A percentile compares a stretch with the other conserved stretches of the same genome.
These are phyloP conservation scores for Hemisphaericaspora xylofermentans DNA, from an alignment of 1,139 yeast genomes.

Conservation along the genomic window DNA sequence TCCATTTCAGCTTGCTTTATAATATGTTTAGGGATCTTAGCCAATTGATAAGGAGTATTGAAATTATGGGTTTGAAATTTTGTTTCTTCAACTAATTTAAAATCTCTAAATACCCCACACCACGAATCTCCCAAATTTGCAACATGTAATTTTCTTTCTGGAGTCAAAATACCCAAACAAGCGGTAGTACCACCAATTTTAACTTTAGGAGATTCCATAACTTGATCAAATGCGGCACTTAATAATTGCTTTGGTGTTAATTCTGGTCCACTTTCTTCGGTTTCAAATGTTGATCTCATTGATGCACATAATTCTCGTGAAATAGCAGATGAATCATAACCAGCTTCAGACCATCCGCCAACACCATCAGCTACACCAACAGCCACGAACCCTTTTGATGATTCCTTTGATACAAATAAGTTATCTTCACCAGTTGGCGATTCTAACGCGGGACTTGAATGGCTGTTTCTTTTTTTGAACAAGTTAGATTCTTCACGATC, in stretches of 20 bases:
- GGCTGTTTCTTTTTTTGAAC: slow-evolving; percentile 30
- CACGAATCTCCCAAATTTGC: slow-evolving; percentile 95
- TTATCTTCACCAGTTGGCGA: slow-evolving; percentile 90
- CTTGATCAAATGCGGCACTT: slow-evolving; percentile 51
- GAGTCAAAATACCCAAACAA: slow-evolving; percentile 72
- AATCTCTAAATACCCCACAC: slow-evolving; percentile 79
- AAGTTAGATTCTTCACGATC: slow-evolving; percentile 53
- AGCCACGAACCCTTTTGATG: slow-evolving; percentile 51
- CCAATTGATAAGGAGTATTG: slow-evolving; percentile 88
- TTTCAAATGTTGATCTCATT: slow-evolving; percentile 31
- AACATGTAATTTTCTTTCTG: slow-evolving; percentile 51
- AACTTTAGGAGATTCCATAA: slow-evolving; percentile 56
- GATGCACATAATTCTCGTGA: slow-evolving; percentile 64
- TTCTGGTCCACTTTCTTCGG: slow-evolving; percentile 3
- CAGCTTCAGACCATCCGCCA: slow-evolving; percentile 95
- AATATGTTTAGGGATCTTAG: slow-evolving; percentile 73
- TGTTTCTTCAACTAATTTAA: slow-evolving; percentile 63
- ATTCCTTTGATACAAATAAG: slow-evolving; percentile 53
- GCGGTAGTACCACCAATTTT: slow-evolving; percentile 97
- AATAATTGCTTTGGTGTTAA: slow-evolving; percentile 52
- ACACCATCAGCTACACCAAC: slow-evolving; percentile 97
- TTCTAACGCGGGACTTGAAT: slow-evolving; percentile 33
- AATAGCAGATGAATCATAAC: slow-evolving; percentile 83
- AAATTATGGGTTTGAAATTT: slow-evolving; percentile 82
- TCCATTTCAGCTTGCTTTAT: slow-evolving; percentile 53